Base-by-base conservation (phyloP, 257 asterid species). In the Handroanthus guayacan region DNA sequence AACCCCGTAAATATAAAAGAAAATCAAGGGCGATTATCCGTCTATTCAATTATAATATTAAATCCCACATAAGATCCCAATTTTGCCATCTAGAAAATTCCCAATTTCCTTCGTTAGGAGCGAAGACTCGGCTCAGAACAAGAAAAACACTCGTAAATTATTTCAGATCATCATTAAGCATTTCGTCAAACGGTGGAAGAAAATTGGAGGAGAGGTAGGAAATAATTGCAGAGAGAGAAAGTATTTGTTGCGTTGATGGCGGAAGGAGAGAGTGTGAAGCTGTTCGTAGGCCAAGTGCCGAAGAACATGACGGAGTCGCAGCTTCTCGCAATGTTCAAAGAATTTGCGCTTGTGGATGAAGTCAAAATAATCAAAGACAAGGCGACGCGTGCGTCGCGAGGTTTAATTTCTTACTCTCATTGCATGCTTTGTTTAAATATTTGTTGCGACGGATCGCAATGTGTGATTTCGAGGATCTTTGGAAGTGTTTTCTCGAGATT, bases 261-360 rank as follows among this genome's bases (percentile, higher is more conserved):
- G 95, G 98, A 89, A 81, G 88, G 88, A 17, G 97, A 93, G 78
- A 87, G 97, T 84, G 98, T 95, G 80, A 95, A 95, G 96, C 87
- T 95, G 79, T 95, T 95, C 79, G 98, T 91, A 4, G 99, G 99
- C 64, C 99, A 95, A 84, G 97, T 93, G 82, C 98, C 99, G 60
- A 95, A 91, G 88, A 82, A 87, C 75, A 90, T 90, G 97, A 86
- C 87, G 81, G 98, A 95, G 85, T 82, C 85, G 69, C 88, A 95
- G 88, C 90, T 95, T 17, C 85, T 83, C 72, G 85, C 83, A 70
- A 48, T 87, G 89, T 93, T 95, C 79, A 20, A 78, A 36, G 97
- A 95, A 70, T 80, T 91, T 75, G 93, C 97, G 31, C 14, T 82
- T 69, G 96, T 93, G 5, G 97, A 91, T 67, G 97, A 93, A 82